Evolutionary conservation across 202 grass and related monocot species (phyloP), one percentile per base, ranked within the genome.

Genomic region (Cymbopogon flexuosus): DNA sequence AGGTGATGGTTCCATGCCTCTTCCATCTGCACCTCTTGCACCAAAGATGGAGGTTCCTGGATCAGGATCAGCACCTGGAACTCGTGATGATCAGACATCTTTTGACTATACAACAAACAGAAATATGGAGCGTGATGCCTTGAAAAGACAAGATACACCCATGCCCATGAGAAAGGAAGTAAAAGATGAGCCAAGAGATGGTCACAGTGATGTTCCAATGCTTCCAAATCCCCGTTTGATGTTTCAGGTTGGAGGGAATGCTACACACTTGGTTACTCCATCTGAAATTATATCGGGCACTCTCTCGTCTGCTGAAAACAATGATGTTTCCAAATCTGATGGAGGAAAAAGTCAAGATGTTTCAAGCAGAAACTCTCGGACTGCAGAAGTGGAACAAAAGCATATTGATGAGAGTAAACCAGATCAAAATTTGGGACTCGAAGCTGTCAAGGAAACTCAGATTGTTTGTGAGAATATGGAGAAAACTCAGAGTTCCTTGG

Each of bases 221-320:
- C 79, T 85, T 75, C 82, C 87, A 37, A 96, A 99, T 90, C 84
- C 87, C 52, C 88, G 62, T 81, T 40, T 89, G 73, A 89, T 94
- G 64, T 90, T 90, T 89, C 88, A 87, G 70, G 76, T 80, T 79
- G 85, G 85, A 79, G 87, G 89, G 45, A 96, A 96, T 41, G 35
- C 82, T 41, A 91, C 92, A 60, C 96, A 99, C 78, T 86, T 99
- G 54, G 87, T 99, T 86, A 99, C 96, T 84, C 96, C 90, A 11
- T 96, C 90, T 80, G 92, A 96, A 91, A 93, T 99, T 78, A 89
- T 98, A 79, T 91, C 96, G 3, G 96, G 96, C 14, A 78, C 89
- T 77, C 81, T 93, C 51, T 87, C 85, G 39, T 72, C 82, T 83
- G 61, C 85, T 62, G 93, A 96, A 78, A 87, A 68, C 62, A 84